Evolutionary conservation across 768 basidiomycete genomes (phyloP).

Genomic region (Hygrocybe punicea): DNA sequence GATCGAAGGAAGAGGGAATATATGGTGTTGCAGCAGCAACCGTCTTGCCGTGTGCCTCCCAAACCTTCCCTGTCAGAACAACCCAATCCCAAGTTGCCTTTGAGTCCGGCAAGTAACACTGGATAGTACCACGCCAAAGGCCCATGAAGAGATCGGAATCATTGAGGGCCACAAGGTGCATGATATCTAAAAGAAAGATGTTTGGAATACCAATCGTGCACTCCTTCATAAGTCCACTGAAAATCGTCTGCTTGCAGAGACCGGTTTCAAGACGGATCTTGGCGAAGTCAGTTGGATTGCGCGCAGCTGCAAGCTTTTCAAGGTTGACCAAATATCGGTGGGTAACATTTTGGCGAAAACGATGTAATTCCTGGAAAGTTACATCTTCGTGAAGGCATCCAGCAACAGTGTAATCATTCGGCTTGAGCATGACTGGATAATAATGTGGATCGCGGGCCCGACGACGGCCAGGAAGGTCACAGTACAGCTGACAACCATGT

Average conservation of each 20-base stretch:
- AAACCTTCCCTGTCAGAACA: slow-evolving; percentile 15
- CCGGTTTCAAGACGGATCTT: slow-evolving; percentile 31
- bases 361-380: slow-evolving; percentile 10
- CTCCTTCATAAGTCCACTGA: slow-evolving; percentile 36
- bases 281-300: slow-evolving; percentile 18
- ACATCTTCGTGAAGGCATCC: slow-evolving; percentile 27
- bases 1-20: slow-evolving; percentile 33
- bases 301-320: too few relatives aligned
- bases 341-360: slow-evolving; percentile 9
- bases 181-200: slow-evolving; percentile 29
- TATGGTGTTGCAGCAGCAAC: slow-evolving; percentile 25
- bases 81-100: slow-evolving; percentile 23
- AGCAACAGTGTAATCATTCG: slow-evolving; percentile 19
- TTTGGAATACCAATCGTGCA: slow-evolving; percentile 29
- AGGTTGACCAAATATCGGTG: slow-evolving; percentile 17
- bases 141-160: slow-evolving; percentile 36
- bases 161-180: slow-evolving; percentile 39
- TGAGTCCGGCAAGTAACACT: slow-evolving; percentile 18
- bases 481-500: slow-evolving; percentile 36
- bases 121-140: slow-evolving; percentile 21
- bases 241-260: slow-evolving; percentile 34
- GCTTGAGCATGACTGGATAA: slow-evolving; percentile 31
- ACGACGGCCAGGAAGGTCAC: slow-evolving; percentile 26
- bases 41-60: slow-evolving; percentile 27
- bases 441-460: slow-evolving; percentile 31